These are phyloP conservation scores for Aspergillus bombycis DNA, from an alignment of 2,329 filamentous ascomycete species.

Conservation along the genomic window DNA sequence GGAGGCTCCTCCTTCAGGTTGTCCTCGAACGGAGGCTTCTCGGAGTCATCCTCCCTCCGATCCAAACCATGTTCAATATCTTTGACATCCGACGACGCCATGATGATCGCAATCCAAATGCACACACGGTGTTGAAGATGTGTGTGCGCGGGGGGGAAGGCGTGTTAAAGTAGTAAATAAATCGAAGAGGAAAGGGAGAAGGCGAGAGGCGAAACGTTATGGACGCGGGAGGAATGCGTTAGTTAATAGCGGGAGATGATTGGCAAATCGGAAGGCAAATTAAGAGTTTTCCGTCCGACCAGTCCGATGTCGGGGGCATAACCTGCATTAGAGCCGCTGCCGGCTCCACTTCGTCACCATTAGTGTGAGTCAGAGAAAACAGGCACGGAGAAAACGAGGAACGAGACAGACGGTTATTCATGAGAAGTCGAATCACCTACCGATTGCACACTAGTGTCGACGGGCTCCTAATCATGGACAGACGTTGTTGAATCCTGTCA, in stretches of 20 bases:
- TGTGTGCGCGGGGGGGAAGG: background rate
- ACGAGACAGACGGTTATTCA: background rate
- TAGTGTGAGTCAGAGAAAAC: slow-evolving; percentile 1
- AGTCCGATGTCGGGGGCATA: background rate
- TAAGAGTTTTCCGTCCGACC: background rate
- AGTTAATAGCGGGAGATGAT: slow-evolving; percentile 5
- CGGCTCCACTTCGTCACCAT: background rate
- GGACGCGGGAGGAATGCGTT: background rate
- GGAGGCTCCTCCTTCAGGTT: slow-evolving; percentile 17
- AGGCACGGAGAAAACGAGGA: background rate
- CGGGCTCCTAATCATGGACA: background rate
- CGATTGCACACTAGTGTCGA: background rate
- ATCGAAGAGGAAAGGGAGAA: background rate
- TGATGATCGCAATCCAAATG: background rate
- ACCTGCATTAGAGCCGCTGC: background rate
- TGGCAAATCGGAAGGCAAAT: slow-evolving; percentile 7
- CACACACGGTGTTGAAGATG: background rate
- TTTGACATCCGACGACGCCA: slow-evolving; percentile 5
- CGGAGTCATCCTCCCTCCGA: background rate
- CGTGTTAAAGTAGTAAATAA: background rate
- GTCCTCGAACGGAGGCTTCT: slow-evolving; percentile 8
- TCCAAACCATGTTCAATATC: background rate
- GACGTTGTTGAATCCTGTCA: background rate
- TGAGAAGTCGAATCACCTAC: background rate
- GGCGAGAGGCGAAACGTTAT: background rate